These are phyloP conservation scores for Acorus gramineus DNA, from an alignment of 106 monocot genomes.

Conservation along the genomic window DNA sequence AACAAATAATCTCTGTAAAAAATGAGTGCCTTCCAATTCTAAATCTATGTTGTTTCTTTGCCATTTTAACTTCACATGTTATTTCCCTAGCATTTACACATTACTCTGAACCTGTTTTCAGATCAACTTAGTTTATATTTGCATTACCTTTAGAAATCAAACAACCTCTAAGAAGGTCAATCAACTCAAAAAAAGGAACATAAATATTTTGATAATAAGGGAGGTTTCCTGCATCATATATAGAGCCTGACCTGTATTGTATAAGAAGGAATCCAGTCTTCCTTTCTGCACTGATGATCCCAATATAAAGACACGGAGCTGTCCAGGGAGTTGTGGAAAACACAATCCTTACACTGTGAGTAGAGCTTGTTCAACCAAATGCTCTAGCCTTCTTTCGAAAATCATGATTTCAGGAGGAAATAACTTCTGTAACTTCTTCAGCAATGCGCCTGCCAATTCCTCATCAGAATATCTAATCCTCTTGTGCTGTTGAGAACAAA, in stretches of 20 bases:
- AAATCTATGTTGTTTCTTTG: too few relatives aligned
- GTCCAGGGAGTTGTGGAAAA: slow-evolving; percentile 24
- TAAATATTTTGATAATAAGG: too few relatives aligned
- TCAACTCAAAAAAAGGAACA: too few relatives aligned
- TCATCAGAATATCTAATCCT: slow-evolving; percentile 2
- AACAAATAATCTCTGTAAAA: too few relatives aligned
- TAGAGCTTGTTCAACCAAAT: slow-evolving; percentile 36
- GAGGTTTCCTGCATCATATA: too few relatives aligned
- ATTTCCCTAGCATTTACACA: too few relatives aligned
- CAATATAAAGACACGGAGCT: slow-evolving; percentile 19
- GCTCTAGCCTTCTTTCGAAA: slow-evolving; percentile 27
- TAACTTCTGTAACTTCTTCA: slow-evolving; percentile 28
- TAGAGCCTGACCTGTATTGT: slow-evolving; percentile 19
- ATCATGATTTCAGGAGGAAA: slow-evolving; percentile 26
- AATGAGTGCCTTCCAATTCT: too few relatives aligned
- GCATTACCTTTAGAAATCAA: too few relatives aligned
- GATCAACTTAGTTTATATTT: too few relatives aligned
- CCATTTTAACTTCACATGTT: too few relatives aligned
- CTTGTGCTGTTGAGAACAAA: slow-evolving; percentile 10
- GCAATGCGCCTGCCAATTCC: slow-evolving; percentile 6
- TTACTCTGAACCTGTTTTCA: too few relatives aligned
- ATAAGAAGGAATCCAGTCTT: slow-evolving; percentile 30
- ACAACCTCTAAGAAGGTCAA: too few relatives aligned
- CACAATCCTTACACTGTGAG: slow-evolving; percentile 20
- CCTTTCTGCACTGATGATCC: slow-evolving; percentile 31